Base-by-base conservation (phyloP, 495 filamentous ascomycete genomes). In the Penicillium pancosmium region DNA sequence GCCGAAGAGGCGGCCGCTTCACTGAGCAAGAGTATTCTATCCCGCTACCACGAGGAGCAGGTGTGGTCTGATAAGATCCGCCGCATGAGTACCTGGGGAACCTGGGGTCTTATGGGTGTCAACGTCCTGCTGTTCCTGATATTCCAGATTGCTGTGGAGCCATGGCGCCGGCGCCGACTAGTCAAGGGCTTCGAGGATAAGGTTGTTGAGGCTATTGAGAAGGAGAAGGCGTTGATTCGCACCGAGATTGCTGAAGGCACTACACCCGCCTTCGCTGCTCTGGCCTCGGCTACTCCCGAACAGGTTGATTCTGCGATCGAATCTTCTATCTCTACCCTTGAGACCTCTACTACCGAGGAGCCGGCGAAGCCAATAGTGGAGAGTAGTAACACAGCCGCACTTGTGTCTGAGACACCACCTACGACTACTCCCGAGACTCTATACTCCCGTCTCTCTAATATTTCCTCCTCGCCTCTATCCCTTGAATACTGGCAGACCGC, bases 21-120 rank as follows among this genome's bases (percentile, higher is more conserved):
- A 66, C 76, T 98, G 49, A 91, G 86, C 68, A 84, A 86, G 40
- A 84, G 83, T 36, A 97, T 98, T 57, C 78, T 97, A 34, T 87
- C 87, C 31, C 86, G 94, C 27, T 98, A 98, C 75, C 94, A 98
- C 75, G 94, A 98, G 74, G 94, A 98, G 75, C 94, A 98, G 79
- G 96, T 98, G 48, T 98, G 94, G 94, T 93, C 89, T 65, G 94
- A 98, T 68, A 94, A 96, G 68, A 98, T 98, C 69, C 83, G 94
- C 43, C 80, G 94, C 57, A 96, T 97, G 84, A 91, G 87, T 64
- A 98, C 94, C 5, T 98, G 94, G 94, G 92, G 94, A 21, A 98
- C 94, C 3, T 97, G 95, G 88, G 94, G 94, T 0, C 74, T 98
- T 62, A 98, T 98, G 94, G 93, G 94, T 7, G 82, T 98, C 44